Base-by-base conservation (phyloP, 768 basidiomycete genomes). In the Lepiota subincarnata region DNA sequence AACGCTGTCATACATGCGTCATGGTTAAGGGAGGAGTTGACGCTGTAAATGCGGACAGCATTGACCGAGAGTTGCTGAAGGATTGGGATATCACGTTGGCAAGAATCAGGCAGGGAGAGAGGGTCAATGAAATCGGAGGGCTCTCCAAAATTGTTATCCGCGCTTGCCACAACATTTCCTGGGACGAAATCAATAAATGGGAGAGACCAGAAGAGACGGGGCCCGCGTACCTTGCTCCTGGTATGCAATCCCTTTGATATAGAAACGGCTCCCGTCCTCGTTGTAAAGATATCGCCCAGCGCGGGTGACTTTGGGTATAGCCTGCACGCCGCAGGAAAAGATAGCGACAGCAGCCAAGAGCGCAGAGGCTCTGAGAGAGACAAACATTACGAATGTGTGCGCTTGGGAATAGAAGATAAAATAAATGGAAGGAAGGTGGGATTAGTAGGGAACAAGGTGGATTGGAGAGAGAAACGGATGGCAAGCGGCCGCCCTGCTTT, bases 241-340 rank as follows among this genome's bases (percentile, higher is more conserved):
- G 68, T 93, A 93, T 10, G 89, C 88, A 51, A 92, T 70, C 49
- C 90, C 91, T 68, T 90, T 92, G 71, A 97, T 87, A 70, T 84
- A 94, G 71, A 95, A 96, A 49, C 94, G 72, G 36, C 65, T 83
- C 2, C 91, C 90, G 46, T 82, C 79, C 3, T 78, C 78, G 37
- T 79, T 79, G 69, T 93, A 96, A 39, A 96, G 83, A 66, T 93
- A 96, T 62, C 82, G 81, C 31, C 90, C 92, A 24, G 73, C 65
- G 40, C 90, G 79, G 36, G 85, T 75, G 60, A 97, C 77, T 52
- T 79, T 76, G 31, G 82, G 76, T 40, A 94, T 74, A 53, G 89
- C 89, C n/a, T 72, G 64, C n/a, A 79, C 82, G 34, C 72, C 66
- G n/a, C 72, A 68, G n/a, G 73, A 65, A 56, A 82, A 59, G 46